Conservation (phyloP, 2,329 filamentous ascomycete genomes). For the Cyphellophora attinorum region DNA sequence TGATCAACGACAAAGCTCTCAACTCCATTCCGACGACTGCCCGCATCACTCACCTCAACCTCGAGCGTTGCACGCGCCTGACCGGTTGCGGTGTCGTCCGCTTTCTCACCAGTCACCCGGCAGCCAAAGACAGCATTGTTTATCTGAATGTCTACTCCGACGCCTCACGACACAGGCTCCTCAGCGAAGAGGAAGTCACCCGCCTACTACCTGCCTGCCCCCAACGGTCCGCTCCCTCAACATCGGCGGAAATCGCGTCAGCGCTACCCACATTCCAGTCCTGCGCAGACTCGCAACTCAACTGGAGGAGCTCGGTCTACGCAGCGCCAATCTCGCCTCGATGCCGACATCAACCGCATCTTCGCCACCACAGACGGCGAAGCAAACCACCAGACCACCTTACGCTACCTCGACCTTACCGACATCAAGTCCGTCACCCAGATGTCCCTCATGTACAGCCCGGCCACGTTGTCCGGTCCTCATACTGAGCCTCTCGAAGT, state of each 20-base stretch:
- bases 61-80: conserved; percentile 65
- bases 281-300: conserved; percentile 59
- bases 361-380: conserved; percentile 39
- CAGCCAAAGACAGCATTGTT: conserved; percentile 53
- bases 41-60: conserved; percentile 64
- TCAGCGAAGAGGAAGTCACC: conserved; percentile 57
- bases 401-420: conserved; percentile 69
- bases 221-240: conserved; percentile 61
- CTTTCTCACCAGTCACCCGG: conserved; percentile 62
- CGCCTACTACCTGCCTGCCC: conserved; percentile 58
- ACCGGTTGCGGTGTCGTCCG: conserved; percentile 57
- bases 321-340: conserved; percentile 53
- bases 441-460: conserved; percentile 48
- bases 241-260: conserved; percentile 65
- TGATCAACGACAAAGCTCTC: conserved; percentile 63
- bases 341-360: conserved; percentile 52
- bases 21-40: conserved; percentile 62
- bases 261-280: conserved; percentile 51
- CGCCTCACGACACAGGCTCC: conserved; percentile 59
- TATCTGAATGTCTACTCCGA: conserved; percentile 68
- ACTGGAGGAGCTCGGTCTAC: conserved; percentile 67
- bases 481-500: conserved; percentile 63
- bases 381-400: conserved; percentile 40
- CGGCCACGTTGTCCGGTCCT: conserved; percentile 47
- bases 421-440: conserved; percentile 53